Percentiles rank a stretch among this genome's conserved stretches.
Conservation (phyloP, 257 asterid species). For the Nyctanthes arbortristis region DNA sequence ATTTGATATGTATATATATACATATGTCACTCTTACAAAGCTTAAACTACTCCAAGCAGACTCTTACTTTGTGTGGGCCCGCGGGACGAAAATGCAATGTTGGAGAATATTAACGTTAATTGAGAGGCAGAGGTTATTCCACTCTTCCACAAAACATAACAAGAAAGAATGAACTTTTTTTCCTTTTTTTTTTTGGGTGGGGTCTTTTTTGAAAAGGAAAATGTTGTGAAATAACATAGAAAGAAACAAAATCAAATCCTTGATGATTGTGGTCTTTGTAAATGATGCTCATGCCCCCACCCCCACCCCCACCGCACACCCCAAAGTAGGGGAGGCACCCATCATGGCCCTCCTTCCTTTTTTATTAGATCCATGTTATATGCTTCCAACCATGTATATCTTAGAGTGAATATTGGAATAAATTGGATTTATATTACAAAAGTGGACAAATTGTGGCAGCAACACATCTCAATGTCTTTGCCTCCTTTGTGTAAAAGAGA, state of each 20-base stretch:
- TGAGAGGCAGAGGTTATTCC: background rate
- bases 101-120: background rate
- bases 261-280: slow-evolving; percentile 5
- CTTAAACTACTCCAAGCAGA: too few species aligned
- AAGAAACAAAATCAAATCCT: slow-evolving; percentile 8
- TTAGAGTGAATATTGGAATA: background rate
- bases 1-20: too few species aligned
- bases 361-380: background rate
- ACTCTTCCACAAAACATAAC: background rate
- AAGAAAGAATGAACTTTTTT: background rate
- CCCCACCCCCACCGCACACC: too few species aligned
- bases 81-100: background rate
- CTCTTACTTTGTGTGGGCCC: too few species aligned
- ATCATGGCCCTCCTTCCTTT: background rate
- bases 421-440: background rate
- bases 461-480: background rate
- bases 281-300: too few species aligned
- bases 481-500: background rate
- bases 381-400: background rate
- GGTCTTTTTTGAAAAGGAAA: background rate
- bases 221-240: slow-evolving; percentile 1
- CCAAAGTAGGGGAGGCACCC: background rate
- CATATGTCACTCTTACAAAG: too few species aligned
- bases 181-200: background rate
- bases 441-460: background rate